Conservation (phyloP, 106 monocot species). For the Dendrobium chrysotoxum region DNA sequence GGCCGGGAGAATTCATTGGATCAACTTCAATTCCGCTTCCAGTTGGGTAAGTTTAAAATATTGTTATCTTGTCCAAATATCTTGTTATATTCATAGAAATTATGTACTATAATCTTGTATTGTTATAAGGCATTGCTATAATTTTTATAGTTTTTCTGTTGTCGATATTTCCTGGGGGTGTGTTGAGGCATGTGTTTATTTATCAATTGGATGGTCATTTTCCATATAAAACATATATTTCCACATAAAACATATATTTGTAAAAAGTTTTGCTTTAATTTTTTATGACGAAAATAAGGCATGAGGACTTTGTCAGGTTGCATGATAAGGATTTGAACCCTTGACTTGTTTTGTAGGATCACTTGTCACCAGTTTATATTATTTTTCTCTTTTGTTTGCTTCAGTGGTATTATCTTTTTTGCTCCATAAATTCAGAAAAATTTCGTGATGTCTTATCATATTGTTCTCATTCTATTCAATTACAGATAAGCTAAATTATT, state of each 20-base stretch:
- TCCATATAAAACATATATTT: no score
- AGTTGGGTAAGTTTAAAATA: conserved; percentile 47
- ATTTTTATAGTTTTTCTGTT: background rate
- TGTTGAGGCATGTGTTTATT: background rate
- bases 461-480: background rate
- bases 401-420: background rate
- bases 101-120: no score
- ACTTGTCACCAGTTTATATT: background rate
- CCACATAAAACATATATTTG: no score
- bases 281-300: no score
- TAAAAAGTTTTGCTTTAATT: no score
- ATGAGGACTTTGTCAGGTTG: no score
- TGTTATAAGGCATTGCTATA: background rate
- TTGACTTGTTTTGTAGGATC: no score
- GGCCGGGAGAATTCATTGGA: conserved; percentile 56
- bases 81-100: background rate
- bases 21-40: conserved; percentile 58
- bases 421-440: background rate
- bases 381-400: background rate
- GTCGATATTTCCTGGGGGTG: background rate
- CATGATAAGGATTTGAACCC: no score
- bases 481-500: background rate
- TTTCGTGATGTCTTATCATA: background rate
- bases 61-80: background rate
- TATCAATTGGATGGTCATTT: no score